Conservation (phyloP, 331 rosid species). For the Phaseolus coccineus region DNA sequence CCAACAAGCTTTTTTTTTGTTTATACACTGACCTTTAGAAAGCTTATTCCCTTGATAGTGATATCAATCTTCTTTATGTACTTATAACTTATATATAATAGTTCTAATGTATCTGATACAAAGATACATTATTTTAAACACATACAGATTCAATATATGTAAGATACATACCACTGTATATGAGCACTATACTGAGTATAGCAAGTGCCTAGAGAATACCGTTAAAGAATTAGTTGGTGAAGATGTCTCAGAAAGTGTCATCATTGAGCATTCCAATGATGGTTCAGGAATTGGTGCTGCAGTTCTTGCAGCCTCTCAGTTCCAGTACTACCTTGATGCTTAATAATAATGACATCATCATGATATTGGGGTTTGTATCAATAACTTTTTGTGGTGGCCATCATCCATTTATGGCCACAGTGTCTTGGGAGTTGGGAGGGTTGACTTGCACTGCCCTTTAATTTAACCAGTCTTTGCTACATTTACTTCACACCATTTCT, state of each 20-base stretch:
- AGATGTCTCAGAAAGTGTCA: conserved; percentile 54
- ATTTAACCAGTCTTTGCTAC: conserved; percentile 24
- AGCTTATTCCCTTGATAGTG: conserved; percentile 10
- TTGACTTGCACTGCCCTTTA: conserved; percentile 10
- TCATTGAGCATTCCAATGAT: conserved; percentile 72
- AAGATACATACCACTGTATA: conserved; percentile 28
- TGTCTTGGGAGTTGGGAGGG: conserved; percentile 26
- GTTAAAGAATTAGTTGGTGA: conserved; percentile 71
- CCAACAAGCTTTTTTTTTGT: conserved; percentile 13
- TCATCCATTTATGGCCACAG: conserved; percentile 9
- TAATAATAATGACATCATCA: conserved; percentile 39
- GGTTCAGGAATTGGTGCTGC: conserved; percentile 98
- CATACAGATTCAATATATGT: background rate
- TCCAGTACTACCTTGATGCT: conserved; percentile 64
- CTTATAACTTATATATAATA: background rate
- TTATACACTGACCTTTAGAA: background rate
- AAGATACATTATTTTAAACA: background rate
- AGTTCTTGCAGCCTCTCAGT: conserved; percentile 89
- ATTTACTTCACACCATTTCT: conserved; percentile 22
- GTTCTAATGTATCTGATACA: background rate
- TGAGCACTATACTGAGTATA: conserved; percentile 79
- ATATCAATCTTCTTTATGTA: conserved; percentile 21
- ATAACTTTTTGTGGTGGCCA: conserved; percentile 37
- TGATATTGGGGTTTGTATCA: conserved; percentile 32
- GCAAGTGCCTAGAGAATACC: conserved; percentile 72